Conservation (phyloP, 1,284 basidiomycete genomes). For the Pascua sp. region DNA sequence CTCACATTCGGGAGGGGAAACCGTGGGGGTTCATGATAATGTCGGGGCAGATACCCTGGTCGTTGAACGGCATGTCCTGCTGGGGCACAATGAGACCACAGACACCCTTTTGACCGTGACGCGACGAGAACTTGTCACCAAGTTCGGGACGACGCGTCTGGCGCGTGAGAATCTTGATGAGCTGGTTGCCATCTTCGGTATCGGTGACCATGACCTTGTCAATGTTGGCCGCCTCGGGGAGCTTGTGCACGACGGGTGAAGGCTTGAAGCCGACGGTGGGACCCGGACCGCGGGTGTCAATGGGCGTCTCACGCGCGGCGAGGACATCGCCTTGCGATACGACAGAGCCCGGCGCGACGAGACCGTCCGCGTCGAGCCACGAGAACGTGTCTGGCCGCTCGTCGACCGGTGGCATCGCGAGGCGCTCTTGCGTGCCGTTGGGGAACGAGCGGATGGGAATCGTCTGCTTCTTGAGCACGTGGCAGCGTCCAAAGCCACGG, state of each 20-base stretch:
- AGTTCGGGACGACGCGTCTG: constrained; percentile 95
- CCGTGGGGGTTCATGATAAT: constrained; percentile 99
- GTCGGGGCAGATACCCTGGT: constrained; percentile 92
- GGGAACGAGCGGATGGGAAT: constrained; percentile 94
- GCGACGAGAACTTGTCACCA: constrained; percentile 97
- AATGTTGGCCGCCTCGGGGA: constrained; percentile 85
- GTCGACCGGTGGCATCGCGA: constrained; percentile 75
- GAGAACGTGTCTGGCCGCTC: constrained; percentile 68
- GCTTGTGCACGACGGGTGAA: constrained; percentile 84
- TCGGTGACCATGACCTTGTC: constrained; percentile 98
- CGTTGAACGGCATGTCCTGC: constrained; percentile 99
- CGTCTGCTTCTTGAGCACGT: constrained; percentile 93
- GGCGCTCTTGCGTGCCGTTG: constrained; percentile 93
- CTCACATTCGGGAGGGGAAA: constrained; percentile 92
- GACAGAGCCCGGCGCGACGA: constrained; percentile 90
- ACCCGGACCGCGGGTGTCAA: constrained; percentile 61
- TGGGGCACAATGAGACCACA: constrained; percentile 98
- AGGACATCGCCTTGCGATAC: constrained; percentile 92
- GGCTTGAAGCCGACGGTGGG: constrained; percentile 71
- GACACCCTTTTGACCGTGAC: constrained; percentile 98
- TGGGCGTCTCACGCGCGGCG: constrained; percentile 94
- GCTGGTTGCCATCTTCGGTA: constrained; percentile 87
- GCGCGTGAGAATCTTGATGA: constrained; percentile 97
- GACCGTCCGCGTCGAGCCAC: constrained; percentile 90
- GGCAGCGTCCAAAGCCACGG: constrained; percentile 94